Percentiles rank a stretch among this genome's conserved stretches.
phyloP scores from a whole-genome alignment of 345 rosid genomes.

The rapeseed (Brassica napus) region DNA sequence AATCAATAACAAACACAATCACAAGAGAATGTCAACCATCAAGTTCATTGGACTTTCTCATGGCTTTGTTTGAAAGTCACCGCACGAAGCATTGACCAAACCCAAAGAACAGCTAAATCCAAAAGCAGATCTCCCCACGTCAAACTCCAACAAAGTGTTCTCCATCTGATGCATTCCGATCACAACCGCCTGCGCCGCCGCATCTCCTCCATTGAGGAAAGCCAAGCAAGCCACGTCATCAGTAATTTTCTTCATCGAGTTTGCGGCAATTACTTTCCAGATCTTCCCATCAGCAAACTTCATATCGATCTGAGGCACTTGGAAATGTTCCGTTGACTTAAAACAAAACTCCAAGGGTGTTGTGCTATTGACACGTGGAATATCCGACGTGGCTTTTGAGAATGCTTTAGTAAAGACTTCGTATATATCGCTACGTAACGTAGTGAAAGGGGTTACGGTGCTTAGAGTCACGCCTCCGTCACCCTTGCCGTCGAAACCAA shows the following conservation, averaged over 20 bases:
- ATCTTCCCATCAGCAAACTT: slow-evolving; percentile 30
- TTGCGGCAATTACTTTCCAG: slow-evolving; percentile 42
- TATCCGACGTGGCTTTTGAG: slow-evolving; percentile 26
- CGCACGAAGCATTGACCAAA: slow-evolving; percentile 34
- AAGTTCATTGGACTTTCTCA: slow-evolving; percentile 16
- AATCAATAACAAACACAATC: not conserved
- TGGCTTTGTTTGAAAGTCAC: slow-evolving; percentile 28
- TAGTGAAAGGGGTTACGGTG: slow-evolving; percentile 38
- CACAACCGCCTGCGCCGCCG: slow-evolving; percentile 36
- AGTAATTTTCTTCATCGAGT: slow-evolving; percentile 43
- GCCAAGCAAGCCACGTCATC: slow-evolving; percentile 45
- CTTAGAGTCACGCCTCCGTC: slow-evolving; percentile 45
- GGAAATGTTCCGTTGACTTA: slow-evolving; percentile 1
- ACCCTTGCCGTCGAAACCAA: slow-evolving; percentile 31
- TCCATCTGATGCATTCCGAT: slow-evolving; percentile 46
- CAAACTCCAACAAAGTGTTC: slow-evolving; percentile 39
- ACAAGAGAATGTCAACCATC: slow-evolving; percentile 2
- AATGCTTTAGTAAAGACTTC: slow-evolving; percentile 33
- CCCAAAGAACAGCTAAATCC: slow-evolving; percentile 43
- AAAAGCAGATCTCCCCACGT: slow-evolving; percentile 32
- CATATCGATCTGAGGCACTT: slow-evolving; percentile 42
- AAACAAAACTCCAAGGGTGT: slow-evolving; percentile 43
- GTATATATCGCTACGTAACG: slow-evolving; percentile 36
- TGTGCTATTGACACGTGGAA: slow-evolving; percentile 38
- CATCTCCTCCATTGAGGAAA: slow-evolving; percentile 41